Evolutionary conservation across 2,329 filamentous ascomycete species (phyloP), one percentile per base, ranked within the genome.

Genomic region (Ceratocystis harringtonii): DNA sequence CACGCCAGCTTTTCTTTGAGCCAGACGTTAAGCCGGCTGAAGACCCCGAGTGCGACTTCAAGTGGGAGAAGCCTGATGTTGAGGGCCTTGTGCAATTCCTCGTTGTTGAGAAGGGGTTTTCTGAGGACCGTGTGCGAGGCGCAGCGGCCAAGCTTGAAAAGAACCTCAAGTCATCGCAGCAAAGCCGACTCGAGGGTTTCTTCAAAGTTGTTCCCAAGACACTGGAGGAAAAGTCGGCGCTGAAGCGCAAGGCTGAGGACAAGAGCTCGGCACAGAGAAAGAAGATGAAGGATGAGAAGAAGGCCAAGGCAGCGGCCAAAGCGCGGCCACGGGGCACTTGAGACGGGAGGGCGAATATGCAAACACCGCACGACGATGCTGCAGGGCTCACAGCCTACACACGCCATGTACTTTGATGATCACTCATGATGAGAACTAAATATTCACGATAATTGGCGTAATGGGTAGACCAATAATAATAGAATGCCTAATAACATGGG

Each of bases 21-120:
- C 94, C 94, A 0, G 91, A 97, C 70, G 92, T 99, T 30, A 86
- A 88, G 44, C 75, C 82, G 57, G 91, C 92, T 28, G 89, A 95
- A 70, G 84, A 95, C 71, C 84, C 89, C 0, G 85, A 90, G 12
- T 97, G 92, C 75, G 91, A 99, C 73, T 96, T 97, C 80, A 96
- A 96, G 76, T 99, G 95, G 94, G 91, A 96, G 57, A 87, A 86
- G 67, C 94, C 94, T 2, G 92, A 99, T 71, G 80, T 94, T 1
- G 91, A 96, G 1, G 92, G 90, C 0, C 82, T 99, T 0, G 84
- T 99, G 69, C 83, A 94, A 71, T 99, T 90, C 75, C 79, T 99
- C 1, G 94, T 96, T 2, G 84, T 84, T 5, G 94, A 97, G 73
- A 99, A 99, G 78, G 94, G 92, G 0, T 99, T 99, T 80, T 95